Percentiles rank a stretch among this genome's conserved stretches.
phyloP scores from a whole-genome alignment of 306 rosid species.

The Citrullus colocynthis region DNA sequence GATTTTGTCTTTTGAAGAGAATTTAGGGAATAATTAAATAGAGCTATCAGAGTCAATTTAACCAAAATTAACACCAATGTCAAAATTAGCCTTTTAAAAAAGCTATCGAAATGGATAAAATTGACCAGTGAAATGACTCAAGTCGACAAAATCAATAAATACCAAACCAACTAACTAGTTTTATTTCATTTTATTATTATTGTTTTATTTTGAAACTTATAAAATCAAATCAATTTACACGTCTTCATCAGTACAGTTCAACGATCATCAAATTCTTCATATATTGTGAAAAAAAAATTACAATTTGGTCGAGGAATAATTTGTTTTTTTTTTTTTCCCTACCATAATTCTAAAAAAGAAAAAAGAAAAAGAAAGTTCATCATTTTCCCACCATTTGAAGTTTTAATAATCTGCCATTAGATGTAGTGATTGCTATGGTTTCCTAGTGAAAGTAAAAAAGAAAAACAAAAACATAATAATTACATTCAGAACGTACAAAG shows the following conservation, averaged over 20 bases:
- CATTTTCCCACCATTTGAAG: slow-evolving; percentile 12
- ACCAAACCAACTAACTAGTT: background rate
- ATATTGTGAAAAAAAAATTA: too few species aligned
- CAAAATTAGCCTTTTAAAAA: too few species aligned
- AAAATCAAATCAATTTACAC: background rate
- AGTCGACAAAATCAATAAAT: background rate
- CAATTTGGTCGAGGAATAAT: too few species aligned
- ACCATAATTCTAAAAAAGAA: too few species aligned
- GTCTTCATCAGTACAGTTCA: too few species aligned
- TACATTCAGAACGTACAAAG: background rate
- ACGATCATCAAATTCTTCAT: too few species aligned
- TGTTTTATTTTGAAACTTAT: background rate
- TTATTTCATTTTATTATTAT: background rate
- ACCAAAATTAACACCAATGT: background rate
- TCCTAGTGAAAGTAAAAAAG: background rate
- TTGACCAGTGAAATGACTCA: background rate
- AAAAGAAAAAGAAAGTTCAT: background rate
- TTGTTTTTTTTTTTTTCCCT: too few species aligned
- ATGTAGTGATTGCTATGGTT: background rate
- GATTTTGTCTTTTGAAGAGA: too few species aligned
- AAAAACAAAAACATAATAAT: background rate
- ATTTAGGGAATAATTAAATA: background rate
- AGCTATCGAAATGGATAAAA: background rate
- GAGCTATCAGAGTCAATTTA: background rate
- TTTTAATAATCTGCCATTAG: slow-evolving; percentile 8